Base-by-base conservation (phyloP, 2,329 filamentous ascomycete genomes). In the Mycosphaerella arachidis region DNA sequence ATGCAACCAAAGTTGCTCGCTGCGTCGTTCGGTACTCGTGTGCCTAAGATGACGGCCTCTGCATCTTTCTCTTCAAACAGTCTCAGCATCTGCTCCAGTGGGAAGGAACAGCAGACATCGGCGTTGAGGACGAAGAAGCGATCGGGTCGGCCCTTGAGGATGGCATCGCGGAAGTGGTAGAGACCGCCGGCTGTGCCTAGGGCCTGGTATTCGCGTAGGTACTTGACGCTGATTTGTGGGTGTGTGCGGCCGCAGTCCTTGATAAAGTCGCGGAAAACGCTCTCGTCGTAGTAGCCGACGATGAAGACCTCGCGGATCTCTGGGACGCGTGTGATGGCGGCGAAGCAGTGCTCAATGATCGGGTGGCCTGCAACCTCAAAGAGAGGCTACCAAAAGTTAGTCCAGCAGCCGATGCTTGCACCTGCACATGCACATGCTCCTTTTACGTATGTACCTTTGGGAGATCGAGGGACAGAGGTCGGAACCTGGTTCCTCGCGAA, bases 101-200 rank as follows among this genome's bases (percentile, higher is more conserved):
- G 94, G 82, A 97, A 99, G 24, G 92, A 96, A 80, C 94, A 97
- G 88, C 94, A 99, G 67, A 97, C 93, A 43, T 97, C 94, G 70
- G 92, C 93, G 76, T 99, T 99, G 73, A 97, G 84, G 59, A 99
- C 94, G 76, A 99, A 97, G 79, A 97, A 91, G 71, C 91, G 88
- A 77, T 97, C 92, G 43, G 94, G 94, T 66, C 88, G 86, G 73
- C 93, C 92, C 82, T 97, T 97, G 75, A 97, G 86, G 73, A 99
- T 97, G 67, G 91, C 91, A 84, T 99, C 94, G 74, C 94, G 91
- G 86, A 99, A 97, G 81, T 97, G 94, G 84, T 97, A 99, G 50
- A 99, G 86, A 63, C 94, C 94, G 69, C 94, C 94, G 31, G 94
- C 94, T 13, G 94, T 97, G 74, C 94, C 94, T 63, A 99, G 81